Evolutionary conservation across 2,329 filamentous ascomycete genomes (phyloP), one percentile per base, ranked within the genome.

Genomic region (Stagonosporopsis vannaccii): DNA sequence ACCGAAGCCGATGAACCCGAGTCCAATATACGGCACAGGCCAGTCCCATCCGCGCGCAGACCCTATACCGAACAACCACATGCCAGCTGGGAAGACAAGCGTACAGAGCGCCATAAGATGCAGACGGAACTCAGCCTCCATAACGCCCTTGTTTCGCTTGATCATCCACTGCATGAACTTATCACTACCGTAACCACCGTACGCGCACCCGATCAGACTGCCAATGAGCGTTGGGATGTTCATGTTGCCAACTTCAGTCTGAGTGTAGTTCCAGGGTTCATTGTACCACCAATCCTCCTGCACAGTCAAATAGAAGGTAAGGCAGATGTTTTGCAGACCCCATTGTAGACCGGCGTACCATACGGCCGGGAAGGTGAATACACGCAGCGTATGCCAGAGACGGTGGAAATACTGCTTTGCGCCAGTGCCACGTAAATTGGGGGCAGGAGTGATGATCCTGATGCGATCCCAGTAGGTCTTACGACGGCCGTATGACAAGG

Each of bases 281-380:
- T 73, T 79, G 23, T 80, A 81, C 80, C 83, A 86, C 60, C 80
- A 80, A 58, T 85, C 82, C 62, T 86, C 82, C 64, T 85, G 79
- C 1, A 86, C 78, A 0, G 84, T 86, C 28, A 85, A 75, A 59
- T 86, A 85, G 66, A 87, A 86, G 1, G 82, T 82, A 20, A 87
- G 72, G 72, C 84, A 85, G n/a, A 84, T 82, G 60, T 85, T 84
- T 68, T 86, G 84, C 26, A 82, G 77, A 4, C 84, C 84, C 84
- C 84, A 86, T 64, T 86, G 84, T 22, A 86, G 69, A 8, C 84
- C 84, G 2, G 83, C 82, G 58, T 82, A 86, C 59, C 84, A 78
- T 9, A 86, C 83, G 1, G 84, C 84, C 0, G 84, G 84, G 56
- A 86, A 85, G 1, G 79, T 78, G 65, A 86, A 85, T 37, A 86